Conservation (phyloP, 257 asterid species). For the Solanum clarkiae region DNA sequence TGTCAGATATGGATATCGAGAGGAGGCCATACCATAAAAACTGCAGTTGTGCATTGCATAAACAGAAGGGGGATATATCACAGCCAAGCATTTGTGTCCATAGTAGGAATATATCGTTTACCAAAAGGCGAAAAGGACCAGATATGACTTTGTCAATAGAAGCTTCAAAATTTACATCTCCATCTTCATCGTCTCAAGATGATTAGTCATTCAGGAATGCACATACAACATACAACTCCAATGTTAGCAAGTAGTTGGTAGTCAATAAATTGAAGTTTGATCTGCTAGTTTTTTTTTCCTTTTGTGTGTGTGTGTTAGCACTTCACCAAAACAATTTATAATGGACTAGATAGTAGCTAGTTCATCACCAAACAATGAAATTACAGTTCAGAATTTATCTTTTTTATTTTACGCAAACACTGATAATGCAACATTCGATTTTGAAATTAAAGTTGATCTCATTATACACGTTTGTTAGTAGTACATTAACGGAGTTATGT, state of each 20-base stretch:
- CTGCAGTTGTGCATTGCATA: conserved; percentile 36
- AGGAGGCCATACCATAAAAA: conserved; percentile 25
- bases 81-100: conserved; percentile 5
- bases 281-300: too few species aligned
- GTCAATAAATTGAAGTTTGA: too few species aligned
- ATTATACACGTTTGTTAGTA: background rate
- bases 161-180: background rate
- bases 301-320: too few species aligned
- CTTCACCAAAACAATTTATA: too few species aligned
- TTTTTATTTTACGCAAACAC: background rate
- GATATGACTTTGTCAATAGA: background rate
- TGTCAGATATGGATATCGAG: conserved; percentile 21
- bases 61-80: background rate
- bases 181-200: background rate
- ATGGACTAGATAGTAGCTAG: too few species aligned
- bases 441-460: background rate
- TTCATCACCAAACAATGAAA: too few species aligned
- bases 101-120: conserved; percentile 7
- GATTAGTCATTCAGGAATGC: background rate
- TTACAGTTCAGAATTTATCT: too few species aligned
- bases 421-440: background rate
- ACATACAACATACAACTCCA: background rate
- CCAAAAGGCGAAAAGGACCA: background rate
- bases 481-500: background rate
- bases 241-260: background rate